Conservation (phyloP, 192 early-diverging fungal genomes). For the Dissophora ornata region DNA sequence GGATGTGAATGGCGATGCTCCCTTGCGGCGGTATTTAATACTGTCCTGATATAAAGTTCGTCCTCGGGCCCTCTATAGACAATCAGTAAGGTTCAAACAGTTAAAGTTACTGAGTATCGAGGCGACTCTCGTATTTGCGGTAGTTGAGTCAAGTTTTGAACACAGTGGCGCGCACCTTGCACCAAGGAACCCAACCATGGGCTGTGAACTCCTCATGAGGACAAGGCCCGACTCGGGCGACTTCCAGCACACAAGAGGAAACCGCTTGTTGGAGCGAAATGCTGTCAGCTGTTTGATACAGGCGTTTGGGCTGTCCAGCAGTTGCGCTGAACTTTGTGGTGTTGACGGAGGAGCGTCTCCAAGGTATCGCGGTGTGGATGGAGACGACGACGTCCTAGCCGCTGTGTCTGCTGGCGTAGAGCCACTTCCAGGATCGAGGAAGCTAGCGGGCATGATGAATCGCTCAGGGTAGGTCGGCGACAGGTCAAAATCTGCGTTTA, state of each 20-base stretch:
- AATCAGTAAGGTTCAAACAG: neutral
- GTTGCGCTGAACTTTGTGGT: too few relatives aligned
- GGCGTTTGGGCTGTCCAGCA: neutral
- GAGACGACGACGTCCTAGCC: neutral
- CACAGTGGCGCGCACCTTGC: too few relatives aligned
- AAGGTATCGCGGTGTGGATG: too few relatives aligned
- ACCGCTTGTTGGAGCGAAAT: constrained; percentile 51
- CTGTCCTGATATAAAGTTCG: constrained; percentile 49
- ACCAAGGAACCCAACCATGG: constrained; percentile 57
- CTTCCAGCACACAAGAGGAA: constrained; percentile 58
- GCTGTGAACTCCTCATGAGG: constrained; percentile 56
- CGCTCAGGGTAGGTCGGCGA: constrained; percentile 56
- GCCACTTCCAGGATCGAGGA: constrained; percentile 14
- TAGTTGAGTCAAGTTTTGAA: neutral
- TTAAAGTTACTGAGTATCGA: too few relatives aligned
- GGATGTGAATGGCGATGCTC: constrained; percentile 14
- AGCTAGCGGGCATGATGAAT: constrained; percentile 47
- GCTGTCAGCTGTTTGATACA: constrained; percentile 38
- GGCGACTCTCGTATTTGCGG: neutral
- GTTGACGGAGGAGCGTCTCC: too few relatives aligned
- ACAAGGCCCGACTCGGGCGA: constrained; percentile 37
- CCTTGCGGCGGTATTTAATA: constrained; percentile 42
- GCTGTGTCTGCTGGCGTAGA: neutral
- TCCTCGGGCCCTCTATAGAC: constrained; percentile 50
- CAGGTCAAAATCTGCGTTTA: constrained; percentile 47